A percentile compares a stretch with the other conserved stretches of the same genome.
These are phyloP conservation scores for Coemansia sp. DNA, from an alignment of 192 early-diverging fungal species.

Conservation along the genomic window DNA sequence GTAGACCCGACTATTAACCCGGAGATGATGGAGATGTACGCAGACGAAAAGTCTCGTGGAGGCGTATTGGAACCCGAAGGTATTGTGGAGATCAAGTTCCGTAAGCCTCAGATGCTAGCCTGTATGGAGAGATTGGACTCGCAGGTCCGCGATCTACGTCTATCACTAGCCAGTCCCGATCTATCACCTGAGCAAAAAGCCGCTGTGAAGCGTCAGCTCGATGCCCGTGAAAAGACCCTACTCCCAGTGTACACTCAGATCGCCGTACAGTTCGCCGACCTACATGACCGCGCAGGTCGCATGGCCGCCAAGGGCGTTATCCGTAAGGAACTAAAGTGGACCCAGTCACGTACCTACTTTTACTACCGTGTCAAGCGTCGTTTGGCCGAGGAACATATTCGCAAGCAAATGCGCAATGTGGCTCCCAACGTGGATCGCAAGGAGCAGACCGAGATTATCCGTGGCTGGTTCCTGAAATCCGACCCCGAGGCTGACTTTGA, in stretches of 20 bases:
- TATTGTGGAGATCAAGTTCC: conserved; percentile 98
- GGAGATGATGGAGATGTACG: conserved; percentile 99
- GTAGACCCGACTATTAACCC: conserved; percentile 96
- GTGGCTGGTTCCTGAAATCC: conserved; percentile 64
- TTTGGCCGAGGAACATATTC: conserved; percentile 78
- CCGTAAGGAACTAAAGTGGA: conserved; percentile 78
- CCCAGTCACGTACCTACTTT: conserved; percentile 82
- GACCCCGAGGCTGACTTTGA: conserved; percentile 54
- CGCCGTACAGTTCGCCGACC: conserved; percentile 95
- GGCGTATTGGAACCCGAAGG: conserved; percentile 98
- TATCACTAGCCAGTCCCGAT: conserved; percentile 61
- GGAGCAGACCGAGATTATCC: conserved; percentile 58
- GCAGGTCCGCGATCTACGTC: conserved; percentile 75
- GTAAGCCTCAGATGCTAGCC: conserved; percentile 87
- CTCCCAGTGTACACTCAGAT: conserved; percentile 93
- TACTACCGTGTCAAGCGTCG: conserved; percentile 90
- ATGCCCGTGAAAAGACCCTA: conserved; percentile 84
- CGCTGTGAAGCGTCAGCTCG: conserved; percentile 71
- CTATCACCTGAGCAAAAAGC: conserved; percentile 65
- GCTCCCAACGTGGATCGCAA: conserved; percentile 44
- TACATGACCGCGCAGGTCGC: conserved; percentile 94
- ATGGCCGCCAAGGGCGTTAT: conserved; percentile 96
- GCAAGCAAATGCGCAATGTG: conserved; percentile 60
- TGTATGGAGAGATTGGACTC: conserved; percentile 94
- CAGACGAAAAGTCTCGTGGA: conserved; percentile 86